Conservation (phyloP, 192 early-diverging fungal species). For the Backusella mclennaniae region DNA sequence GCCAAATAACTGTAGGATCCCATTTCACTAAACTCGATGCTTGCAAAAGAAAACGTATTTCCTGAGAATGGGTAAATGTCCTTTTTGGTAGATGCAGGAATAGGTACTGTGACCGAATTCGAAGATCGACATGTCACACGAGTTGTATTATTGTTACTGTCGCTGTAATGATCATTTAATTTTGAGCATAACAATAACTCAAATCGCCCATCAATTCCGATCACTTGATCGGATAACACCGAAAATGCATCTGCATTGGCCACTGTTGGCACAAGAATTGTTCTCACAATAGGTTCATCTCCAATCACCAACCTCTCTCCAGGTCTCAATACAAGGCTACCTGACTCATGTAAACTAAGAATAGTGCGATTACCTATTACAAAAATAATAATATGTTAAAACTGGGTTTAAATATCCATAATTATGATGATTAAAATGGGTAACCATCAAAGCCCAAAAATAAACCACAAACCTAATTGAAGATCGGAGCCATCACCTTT, state of each 20-base stretch:
- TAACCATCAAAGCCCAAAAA: not conserved
- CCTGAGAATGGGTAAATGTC: slow-evolving; percentile 28
- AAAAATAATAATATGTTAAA: not conserved
- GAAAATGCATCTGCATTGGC: slow-evolving; percentile 33
- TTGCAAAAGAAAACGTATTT: slow-evolving; percentile 38
- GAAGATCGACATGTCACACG: slow-evolving; percentile 29
- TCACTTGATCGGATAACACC: slow-evolving; percentile 38
- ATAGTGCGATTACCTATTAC: slow-evolving; percentile 20
- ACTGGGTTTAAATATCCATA: not conserved
- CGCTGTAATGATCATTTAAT: slow-evolving; percentile 19
- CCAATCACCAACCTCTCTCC: slow-evolving; percentile 34
- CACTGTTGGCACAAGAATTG: slow-evolving; percentile 34
- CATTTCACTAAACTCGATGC: slow-evolving; percentile 38
- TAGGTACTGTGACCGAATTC: slow-evolving; percentile 26
- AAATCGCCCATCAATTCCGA: slow-evolving; percentile 27
- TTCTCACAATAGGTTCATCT: slow-evolving; percentile 11
- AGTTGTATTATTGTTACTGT: not conserved
- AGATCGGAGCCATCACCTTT: slow-evolving; percentile 24
- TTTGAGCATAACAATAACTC: slow-evolving; percentile 46
- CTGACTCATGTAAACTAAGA: slow-evolving; percentile 24
- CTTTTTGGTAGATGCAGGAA: slow-evolving; percentile 32
- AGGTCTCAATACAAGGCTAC: slow-evolving; percentile 27
- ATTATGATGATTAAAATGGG: not conserved
- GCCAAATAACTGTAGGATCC: slow-evolving; percentile 38
- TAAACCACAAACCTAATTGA: slow-evolving; percentile 12